Evolutionary conservation across 148 eudicot genomes (phyloP), one percentile per base, ranked within the genome.

Genomic region (Heliamphora exappendiculata): DNA sequence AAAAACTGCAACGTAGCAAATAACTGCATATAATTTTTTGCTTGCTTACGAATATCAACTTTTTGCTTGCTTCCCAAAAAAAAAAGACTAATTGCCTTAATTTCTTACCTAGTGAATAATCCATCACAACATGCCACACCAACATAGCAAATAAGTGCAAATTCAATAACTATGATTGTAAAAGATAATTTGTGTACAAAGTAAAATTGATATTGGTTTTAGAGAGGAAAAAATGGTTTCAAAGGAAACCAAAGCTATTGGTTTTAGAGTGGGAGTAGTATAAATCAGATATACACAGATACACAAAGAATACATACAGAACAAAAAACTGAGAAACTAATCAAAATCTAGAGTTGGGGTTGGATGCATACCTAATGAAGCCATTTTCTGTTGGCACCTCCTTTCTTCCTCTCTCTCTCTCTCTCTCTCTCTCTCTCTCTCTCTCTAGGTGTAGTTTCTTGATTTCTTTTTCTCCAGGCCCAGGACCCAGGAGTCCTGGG

Each of bases 321-420:
- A 22, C 47, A 39, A 10, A 3, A 49, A 5, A 67, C 3, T 2
- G 8, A 67, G 17, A n/a, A 7, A 16, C 17, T 19, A 64, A 67
- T 12, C n/a, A 13, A 41, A 22, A 37, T 20, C 6, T 22, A 13
- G 53, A 68, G 34, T 24, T 44, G 41, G 72, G 2, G 19, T 24
- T 17, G 4, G 9, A 68, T 68, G 72, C 19, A 24, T 68, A 68
- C 72, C 51, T 17, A 68, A 24, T 44, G 53, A 68, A 68, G 72
- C 72, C 72, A 68, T 68, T 10, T 68, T 10, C 33, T 44, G 28
- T 67, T 67, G 70, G 29, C 26, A 13, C 64, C 12, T 16, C 9
- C n/a, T 31, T 37, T 7, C 3, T 16, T 2, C 19, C 7, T 13
- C 67, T 2, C 68, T 19, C 13, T 29, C 28, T 31, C 58, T 49